Evolutionary conservation across 257 asterid genomes (phyloP).

Genomic region (Solanum chilense): DNA sequence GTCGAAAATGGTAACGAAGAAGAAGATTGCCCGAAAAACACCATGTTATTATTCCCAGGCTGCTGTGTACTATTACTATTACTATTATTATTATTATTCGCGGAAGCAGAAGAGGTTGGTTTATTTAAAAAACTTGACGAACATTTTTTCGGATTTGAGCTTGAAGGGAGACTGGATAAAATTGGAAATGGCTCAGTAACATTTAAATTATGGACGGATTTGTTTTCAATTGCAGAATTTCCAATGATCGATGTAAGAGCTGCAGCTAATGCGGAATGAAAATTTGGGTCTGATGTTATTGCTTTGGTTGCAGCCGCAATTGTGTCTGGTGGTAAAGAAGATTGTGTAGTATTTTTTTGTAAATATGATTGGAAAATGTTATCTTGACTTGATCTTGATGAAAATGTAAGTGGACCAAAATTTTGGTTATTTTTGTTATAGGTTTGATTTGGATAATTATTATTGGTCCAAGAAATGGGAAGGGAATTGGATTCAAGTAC

Average conservation of each 20-base stretch:
- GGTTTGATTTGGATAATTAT: conserved; percentile 16
- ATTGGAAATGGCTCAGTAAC: conserved; percentile 28
- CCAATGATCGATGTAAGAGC: conserved; percentile 68
- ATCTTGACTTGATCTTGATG: conserved; percentile 20
- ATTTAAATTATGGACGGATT: conserved; percentile 10
- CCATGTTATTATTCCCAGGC: conserved; percentile 6
- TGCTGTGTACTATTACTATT: conserved; percentile 9
- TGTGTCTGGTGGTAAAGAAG: conserved; percentile 35
- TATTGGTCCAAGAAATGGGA: conserved; percentile 53
- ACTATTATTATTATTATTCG: background rate
- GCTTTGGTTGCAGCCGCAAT: conserved; percentile 93
- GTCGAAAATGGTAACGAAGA: background rate
- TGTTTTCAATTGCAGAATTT: conserved; percentile 11
- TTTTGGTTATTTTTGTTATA: conserved; percentile 27
- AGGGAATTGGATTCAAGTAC: conserved; percentile 47
- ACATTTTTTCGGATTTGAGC: conserved; percentile 32
- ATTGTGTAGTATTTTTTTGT: conserved; percentile 26
- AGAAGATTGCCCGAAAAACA: conserved; percentile 4
- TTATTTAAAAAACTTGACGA: background rate
- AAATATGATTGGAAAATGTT: conserved; percentile 45
- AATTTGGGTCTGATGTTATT: conserved; percentile 71
- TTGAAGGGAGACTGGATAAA: conserved; percentile 33
- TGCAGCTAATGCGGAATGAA: conserved; percentile 80
- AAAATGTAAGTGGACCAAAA: conserved; percentile 37
- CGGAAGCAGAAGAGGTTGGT: background rate